Base-by-base conservation (phyloP, 331 rosid species). In the Pyrus hybrid region DNA sequence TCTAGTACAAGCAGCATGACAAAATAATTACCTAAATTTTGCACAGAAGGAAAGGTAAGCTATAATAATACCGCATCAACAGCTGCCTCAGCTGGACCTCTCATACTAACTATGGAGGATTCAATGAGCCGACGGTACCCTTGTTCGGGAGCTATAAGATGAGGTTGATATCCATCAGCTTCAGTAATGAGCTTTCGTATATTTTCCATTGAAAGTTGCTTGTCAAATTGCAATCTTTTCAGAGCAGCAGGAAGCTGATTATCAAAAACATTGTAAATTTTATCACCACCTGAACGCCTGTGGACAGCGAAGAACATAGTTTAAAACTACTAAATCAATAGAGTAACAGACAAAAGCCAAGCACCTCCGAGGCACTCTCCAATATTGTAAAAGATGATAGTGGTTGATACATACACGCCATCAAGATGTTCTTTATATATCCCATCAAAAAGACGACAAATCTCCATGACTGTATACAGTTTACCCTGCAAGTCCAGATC, bases 91-190 rank as follows among this genome's bases (percentile, higher is more conserved):
- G 97, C 94, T 21, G 98, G 98, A 65, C 97, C 98, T 87, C 96
- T 91, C 65, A 93, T 88, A 64, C 90, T 88, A 71, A 79, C 73
- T 58, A 93, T 54, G 32, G 96, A 84, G 67, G 97, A 91, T 79
- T 93, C 98, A 57, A 93, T 93, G 47, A 93, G 97, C 47, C 94
- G 94, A 20, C 96, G 98, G 77, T 93, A 93, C 76, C 98, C 98
- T 86, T 93, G 97, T 76, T 93, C 98, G 0, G 98, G 98, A 76
- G 98, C 98, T 76, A 93, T 93, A 77, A 93, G 76, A 83, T 93
- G 98, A 77, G 97, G 98, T 77, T 93, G 98, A 84, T 93, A 93
- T 68, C 98, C 98, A 88, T 93, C 98, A 68, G 98, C 98, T 80
- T 93, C 98, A 2, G 97, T 93, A 72, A 93, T 90, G 74, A 90